Percentiles rank a stretch among this genome's conserved stretches.
Conservation (phyloP, 805 yeast species). For the Kregervanrija delftensis region DNA sequence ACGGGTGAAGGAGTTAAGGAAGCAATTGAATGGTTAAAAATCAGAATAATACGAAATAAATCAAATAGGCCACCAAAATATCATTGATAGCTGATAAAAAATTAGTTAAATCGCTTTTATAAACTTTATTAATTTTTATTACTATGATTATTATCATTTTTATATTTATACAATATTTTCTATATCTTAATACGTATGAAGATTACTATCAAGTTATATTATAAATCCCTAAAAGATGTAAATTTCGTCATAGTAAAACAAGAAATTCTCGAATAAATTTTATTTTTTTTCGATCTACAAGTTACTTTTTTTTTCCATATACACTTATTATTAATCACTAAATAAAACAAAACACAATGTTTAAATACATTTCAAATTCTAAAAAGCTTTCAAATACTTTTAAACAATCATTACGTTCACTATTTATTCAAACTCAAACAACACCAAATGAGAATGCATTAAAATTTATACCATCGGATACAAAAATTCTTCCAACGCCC, state of each 20-base stretch:
- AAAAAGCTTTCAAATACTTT: background rate
- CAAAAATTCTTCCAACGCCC: conserved; percentile 54
- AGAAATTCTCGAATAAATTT: too few relatives aligned
- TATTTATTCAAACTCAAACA: conserved; percentile 74
- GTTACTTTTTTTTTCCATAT: too few relatives aligned
- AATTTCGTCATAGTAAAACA: too few relatives aligned
- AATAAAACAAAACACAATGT: too few relatives aligned
- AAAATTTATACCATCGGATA: conserved; percentile 69
- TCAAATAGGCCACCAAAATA: conserved; percentile 45
- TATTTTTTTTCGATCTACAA: too few relatives aligned
- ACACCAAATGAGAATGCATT: conserved; percentile 86
- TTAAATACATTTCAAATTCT: background rate
- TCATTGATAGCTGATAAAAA: background rate
- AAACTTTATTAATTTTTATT: too few relatives aligned
- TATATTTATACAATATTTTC: too few relatives aligned
- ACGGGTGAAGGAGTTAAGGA: conserved; percentile 80
- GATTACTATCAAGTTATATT: too few relatives aligned
- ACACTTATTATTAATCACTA: too few relatives aligned
- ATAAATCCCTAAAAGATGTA: too few relatives aligned
- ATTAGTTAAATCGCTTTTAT: background rate
- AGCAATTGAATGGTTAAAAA: conserved; percentile 82
- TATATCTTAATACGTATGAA: too few relatives aligned
- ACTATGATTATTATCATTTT: too few relatives aligned
- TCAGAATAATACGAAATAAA: conserved; percentile 64
- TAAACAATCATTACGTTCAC: conserved; percentile 11